phyloP scores from a whole-genome alignment of 1,284 basidiomycete genomes.

The Leucoagaricus sp. region DNA sequence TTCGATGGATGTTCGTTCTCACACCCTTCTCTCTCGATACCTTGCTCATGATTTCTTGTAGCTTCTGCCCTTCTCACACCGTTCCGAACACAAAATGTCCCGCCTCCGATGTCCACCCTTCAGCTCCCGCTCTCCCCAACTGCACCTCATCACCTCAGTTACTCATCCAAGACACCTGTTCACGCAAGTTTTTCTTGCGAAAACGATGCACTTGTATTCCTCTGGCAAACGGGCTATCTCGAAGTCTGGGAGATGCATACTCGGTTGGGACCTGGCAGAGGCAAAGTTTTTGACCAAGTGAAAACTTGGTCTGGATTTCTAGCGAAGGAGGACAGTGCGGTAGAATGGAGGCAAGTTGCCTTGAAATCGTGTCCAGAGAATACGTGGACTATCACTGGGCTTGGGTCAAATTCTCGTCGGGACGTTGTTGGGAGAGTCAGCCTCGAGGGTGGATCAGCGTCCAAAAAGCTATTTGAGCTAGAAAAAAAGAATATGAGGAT shows the following conservation, averaged over 20 bases:
- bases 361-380: slow-evolving; percentile 25
- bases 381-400: slow-evolving; percentile 25
- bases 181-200: slow-evolving; percentile 66
- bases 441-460: slow-evolving; percentile 18
- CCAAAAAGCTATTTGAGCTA: slow-evolving; percentile 14
- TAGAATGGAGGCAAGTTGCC: slow-evolving; percentile 40
- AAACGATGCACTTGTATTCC: slow-evolving; percentile 62
- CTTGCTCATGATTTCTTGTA: slow-evolving; percentile 29
- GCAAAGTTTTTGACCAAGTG: slow-evolving; percentile 63
- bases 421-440: slow-evolving; percentile 24
- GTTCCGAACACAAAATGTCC: slow-evolving; percentile 91
- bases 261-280: slow-evolving; percentile 58
- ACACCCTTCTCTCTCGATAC: not conserved
- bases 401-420: slow-evolving; percentile 23
- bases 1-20: slow-evolving; percentile 80
- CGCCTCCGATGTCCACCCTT: slow-evolving; percentile 91
- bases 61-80: slow-evolving; percentile 85
- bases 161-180: slow-evolving; percentile 47
- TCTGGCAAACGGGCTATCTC: slow-evolving; percentile 68
- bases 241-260: slow-evolving; percentile 75
- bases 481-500: slow-evolving; percentile 26
- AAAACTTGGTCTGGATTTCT: slow-evolving; percentile 48
- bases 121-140: slow-evolving; percentile 46
- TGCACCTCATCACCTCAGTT: slow-evolving; percentile 19
- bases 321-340: slow-evolving; percentile 18